A percentile compares a stretch with the other conserved stretches of the same genome.
Conservation (phyloP, 306 rosid species). For the Neltuma alba region DNA sequence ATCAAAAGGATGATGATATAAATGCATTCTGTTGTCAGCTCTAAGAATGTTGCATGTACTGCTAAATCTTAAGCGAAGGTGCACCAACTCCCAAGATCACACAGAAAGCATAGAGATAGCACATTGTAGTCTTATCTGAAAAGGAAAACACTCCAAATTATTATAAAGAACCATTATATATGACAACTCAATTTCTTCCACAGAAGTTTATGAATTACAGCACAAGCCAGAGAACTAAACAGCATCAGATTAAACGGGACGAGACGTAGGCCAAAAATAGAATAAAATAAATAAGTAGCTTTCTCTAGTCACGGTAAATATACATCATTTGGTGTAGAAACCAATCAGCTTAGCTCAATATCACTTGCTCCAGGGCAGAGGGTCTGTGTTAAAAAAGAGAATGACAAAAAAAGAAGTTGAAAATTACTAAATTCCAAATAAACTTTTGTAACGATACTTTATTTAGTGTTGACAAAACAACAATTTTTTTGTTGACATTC, state of each 20-base stretch:
- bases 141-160: conserved; percentile 32
- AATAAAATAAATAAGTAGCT: conserved; percentile 9
- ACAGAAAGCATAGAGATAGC: conserved; percentile 9
- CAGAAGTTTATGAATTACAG: conserved; percentile 11
- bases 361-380: no score
- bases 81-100: conserved; percentile 30
- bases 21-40: conserved; percentile 68
- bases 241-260: conserved; percentile 1
- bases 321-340: not conserved
- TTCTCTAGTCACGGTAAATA: not conserved
- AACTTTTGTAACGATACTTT: no score
- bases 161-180: conserved; percentile 1
- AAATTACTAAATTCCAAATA: no score
- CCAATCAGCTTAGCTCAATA: not conserved
- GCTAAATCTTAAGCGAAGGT: conserved; percentile 7
- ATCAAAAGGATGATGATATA: conserved; percentile 93
- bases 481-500: no score
- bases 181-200: not conserved
- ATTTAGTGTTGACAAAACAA: no score
- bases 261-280: not conserved
- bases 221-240: conserved; percentile 13
- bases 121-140: conserved; percentile 38
- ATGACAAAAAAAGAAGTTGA: no score
- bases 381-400: no score
- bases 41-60: conserved; percentile 21